Base-by-base conservation (phyloP, 2,329 filamentous ascomycete species). In the Botrytis byssoidea region DNA sequence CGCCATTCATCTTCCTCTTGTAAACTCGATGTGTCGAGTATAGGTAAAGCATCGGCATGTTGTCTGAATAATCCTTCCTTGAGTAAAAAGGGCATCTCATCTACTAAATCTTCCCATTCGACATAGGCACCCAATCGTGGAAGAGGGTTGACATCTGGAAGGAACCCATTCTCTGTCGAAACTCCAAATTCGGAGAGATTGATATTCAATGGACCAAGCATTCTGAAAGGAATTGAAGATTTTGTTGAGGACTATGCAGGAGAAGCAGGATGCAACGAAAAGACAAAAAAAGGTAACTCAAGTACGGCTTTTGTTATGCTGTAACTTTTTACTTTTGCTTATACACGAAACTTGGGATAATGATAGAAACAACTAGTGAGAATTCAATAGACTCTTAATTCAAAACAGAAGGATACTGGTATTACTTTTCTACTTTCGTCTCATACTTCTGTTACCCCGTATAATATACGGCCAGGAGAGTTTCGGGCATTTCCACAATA, bases 51-150 rank as follows among this genome's bases (percentile, higher is more conserved):
- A 63, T 92, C 86, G 18, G 96, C 87, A 7, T 88, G 85, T 0
- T 85, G 82, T 59, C 92, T 88, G 48, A 97, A 84, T 55, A 88
- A 86, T 77, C 87, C 88, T 74, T 87, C 87, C 37, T 92, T 83
- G 42, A 97, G 86, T 12, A 94, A 83, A 0, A 84, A 82, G 46
- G 95, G 90, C 7, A 97, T 84, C 71, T 92, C 89, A 29, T 87
- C 85, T 2, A 91, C 86, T 3, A 96, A 83, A 0, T 86, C 82
- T 81, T 97, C 94, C 95, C 94, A 97, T 44, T 90, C 89, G 60
- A 88, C 84, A 79, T 97, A 97, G 83, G 95, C 96, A 0, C 87
- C 79, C 77, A 93, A 87, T 0, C 91, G 86, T 29, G 83, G 78
- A 1, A 94, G 84, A 0, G 94, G 94, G n/a, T 87, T 84, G 32